Evolutionary conservation across 2,329 filamentous ascomycete genomes (phyloP).

Genomic region (Aspergillus transmontanensis): DNA sequence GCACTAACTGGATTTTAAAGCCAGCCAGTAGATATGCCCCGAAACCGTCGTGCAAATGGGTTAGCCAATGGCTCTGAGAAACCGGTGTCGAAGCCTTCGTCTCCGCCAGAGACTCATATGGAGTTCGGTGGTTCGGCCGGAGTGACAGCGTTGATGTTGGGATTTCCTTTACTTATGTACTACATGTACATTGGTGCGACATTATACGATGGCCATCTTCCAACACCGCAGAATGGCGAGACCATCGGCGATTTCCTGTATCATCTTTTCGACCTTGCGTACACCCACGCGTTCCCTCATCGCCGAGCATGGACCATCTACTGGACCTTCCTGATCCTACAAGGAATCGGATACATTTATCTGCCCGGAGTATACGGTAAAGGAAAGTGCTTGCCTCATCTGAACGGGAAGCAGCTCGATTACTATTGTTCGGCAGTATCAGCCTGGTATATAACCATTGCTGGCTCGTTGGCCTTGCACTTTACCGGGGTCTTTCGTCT

Average conservation of each 20-base stretch:
- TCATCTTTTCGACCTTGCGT: constrained; percentile 71
- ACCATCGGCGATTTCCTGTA: constrained; percentile 68
- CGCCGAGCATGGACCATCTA: constrained; percentile 86
- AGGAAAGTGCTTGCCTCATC: constrained; percentile 82
- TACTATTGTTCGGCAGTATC: constrained; percentile 92
- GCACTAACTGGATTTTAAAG: background rate
- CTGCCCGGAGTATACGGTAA: constrained; percentile 85
- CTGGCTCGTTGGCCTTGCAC: constrained; percentile 69
- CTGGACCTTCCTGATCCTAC: constrained; percentile 86
- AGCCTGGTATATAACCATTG: constrained; percentile 84
- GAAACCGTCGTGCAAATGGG: constrained; percentile 4
- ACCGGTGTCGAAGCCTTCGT: background rate
- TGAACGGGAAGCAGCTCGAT: constrained; percentile 77
- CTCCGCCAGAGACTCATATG: constrained; percentile 24
- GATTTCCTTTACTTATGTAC: constrained; percentile 91
- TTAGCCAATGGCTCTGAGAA: background rate
- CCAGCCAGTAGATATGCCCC: background rate
- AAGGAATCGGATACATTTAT: constrained; percentile 77
- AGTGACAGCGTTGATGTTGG: constrained; percentile 77
- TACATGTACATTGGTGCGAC: constrained; percentile 98
- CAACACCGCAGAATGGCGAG: constrained; percentile 65
- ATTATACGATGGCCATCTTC: constrained; percentile 83
- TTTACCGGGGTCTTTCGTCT: constrained; percentile 80
- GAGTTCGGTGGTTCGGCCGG: constrained; percentile 89
- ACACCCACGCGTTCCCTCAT: constrained; percentile 80